Conservation (phyloP, 495 filamentous ascomycete genomes). For the Penicillium nucicola region DNA sequence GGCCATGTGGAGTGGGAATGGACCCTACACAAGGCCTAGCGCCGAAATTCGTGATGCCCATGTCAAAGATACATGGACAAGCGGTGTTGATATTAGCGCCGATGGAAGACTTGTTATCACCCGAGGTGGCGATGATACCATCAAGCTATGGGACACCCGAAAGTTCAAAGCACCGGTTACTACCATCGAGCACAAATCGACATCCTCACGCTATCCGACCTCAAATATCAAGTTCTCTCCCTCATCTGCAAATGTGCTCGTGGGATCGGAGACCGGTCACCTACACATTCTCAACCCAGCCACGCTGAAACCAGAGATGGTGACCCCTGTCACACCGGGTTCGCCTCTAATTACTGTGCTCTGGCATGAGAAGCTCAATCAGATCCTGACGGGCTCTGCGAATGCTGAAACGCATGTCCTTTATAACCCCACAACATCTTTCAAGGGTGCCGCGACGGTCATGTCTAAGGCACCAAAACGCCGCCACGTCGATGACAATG, state of each 20-base stretch:
- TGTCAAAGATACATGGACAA: conserved; percentile 81
- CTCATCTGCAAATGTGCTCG: conserved; percentile 75
- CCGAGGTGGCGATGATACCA: conserved; percentile 82
- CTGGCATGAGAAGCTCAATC: conserved; percentile 94
- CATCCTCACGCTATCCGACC: conserved; percentile 75
- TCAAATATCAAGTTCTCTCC: conserved; percentile 88
- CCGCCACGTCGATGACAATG: conserved; percentile 91
- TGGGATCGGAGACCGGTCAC: conserved; percentile 81
- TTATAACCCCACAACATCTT: conserved; percentile 81
- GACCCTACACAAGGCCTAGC: conserved; percentile 80
- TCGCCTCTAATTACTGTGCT: conserved; percentile 77
- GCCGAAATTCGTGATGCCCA: conserved; percentile 87
- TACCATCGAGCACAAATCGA: conserved; percentile 75
- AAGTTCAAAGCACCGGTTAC: conserved; percentile 90
- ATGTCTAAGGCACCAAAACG: conserved; percentile 93
- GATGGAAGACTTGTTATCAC: conserved; percentile 89
- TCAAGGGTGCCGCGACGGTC: conserved; percentile 76
- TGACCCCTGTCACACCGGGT: conserved; percentile 81
- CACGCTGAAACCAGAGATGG: conserved; percentile 76
- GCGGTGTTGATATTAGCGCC: conserved; percentile 84
- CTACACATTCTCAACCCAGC: conserved; percentile 92
- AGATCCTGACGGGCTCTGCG: conserved; percentile 90
- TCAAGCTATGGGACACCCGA: conserved; percentile 91
- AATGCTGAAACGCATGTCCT: conserved; percentile 86
- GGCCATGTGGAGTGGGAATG: conserved; percentile 88